Percentiles rank a stretch among this genome's conserved stretches.
phyloP scores from a whole-genome alignment of 306 rosid species.

The Cucurbita moschata region DNA sequence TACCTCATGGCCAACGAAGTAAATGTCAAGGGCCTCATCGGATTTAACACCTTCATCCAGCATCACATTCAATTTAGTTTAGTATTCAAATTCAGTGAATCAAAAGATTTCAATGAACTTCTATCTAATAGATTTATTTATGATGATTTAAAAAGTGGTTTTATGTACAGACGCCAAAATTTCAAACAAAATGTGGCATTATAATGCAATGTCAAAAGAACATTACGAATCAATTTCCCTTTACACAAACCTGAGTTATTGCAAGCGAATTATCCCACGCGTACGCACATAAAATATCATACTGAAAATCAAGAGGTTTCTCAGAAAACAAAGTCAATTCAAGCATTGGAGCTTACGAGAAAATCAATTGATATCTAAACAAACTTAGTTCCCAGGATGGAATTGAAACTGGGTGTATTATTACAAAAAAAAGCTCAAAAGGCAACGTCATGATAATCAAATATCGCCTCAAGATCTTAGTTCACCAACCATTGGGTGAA shows the following conservation, averaged over 20 bases:
- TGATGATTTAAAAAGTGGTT: background rate
- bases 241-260: background rate
- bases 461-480: slow-evolving; percentile 21
- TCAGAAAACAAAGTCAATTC: background rate
- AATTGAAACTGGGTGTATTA: slow-evolving; percentile 29
- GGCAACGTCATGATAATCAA: slow-evolving; percentile 26
- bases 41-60: background rate
- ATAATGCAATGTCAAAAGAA: background rate
- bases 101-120: no score
- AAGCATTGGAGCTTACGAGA: background rate
- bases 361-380: slow-evolving; percentile 6
- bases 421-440: slow-evolving; percentile 24
- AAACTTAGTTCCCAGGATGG: slow-evolving; percentile 22
- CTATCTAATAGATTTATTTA: no score
- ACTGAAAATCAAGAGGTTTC: background rate
- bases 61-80: background rate
- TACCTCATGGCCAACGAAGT: no score
- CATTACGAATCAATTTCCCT: background rate
- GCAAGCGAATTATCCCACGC: background rate
- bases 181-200: background rate
- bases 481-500: slow-evolving; percentile 27
- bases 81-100: background rate
- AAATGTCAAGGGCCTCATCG: background rate
- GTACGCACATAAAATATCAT: background rate
- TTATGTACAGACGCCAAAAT: background rate